A percentile compares a stretch with the other conserved stretches of the same genome.
These are phyloP conservation scores for Myxozyma mucilagina DNA, from an alignment of 805 yeast species.

Conservation along the genomic window DNA sequence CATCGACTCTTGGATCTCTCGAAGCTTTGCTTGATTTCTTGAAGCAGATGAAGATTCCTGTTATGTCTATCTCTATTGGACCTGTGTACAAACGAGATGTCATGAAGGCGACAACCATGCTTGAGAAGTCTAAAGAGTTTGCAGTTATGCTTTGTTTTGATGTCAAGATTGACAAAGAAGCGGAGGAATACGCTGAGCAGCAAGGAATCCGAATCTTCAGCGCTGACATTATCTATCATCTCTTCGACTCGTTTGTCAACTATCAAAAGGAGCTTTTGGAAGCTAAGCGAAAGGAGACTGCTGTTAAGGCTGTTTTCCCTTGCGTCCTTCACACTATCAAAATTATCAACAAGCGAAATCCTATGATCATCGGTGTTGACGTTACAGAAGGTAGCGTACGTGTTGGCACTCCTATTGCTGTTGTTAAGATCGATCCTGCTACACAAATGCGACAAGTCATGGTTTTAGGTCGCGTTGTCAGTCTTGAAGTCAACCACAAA, in stretches of 20 bases:
- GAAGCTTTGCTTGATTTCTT: constrained; percentile 96
- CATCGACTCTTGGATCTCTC: constrained; percentile 95
- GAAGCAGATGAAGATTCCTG: constrained; percentile 98
- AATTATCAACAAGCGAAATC: constrained; percentile 96
- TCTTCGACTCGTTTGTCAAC: constrained; percentile 91
- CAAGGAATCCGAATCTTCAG: constrained; percentile 88
- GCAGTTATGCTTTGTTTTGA: constrained; percentile 99
- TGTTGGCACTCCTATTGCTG: constrained; percentile 93
- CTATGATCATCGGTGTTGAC: constrained; percentile 99
- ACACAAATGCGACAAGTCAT: constrained; percentile 73
- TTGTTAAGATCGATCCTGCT: constrained; percentile 83
- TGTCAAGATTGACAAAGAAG: constrained; percentile 95
- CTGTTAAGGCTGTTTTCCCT: constrained; percentile 90
- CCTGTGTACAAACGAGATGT: constrained; percentile 98
- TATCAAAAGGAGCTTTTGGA: constrained; percentile 88
- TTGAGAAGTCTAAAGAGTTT: constrained; percentile 90
- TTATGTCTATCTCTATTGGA: constrained; percentile 96
- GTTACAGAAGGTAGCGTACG: constrained; percentile 87
- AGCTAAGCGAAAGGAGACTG: constrained; percentile 82
- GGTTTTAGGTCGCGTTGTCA: constrained; percentile 78
- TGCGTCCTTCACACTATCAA: constrained; percentile 92
- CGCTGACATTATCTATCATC: constrained; percentile 94
- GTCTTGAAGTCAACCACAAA: constrained; percentile 96
- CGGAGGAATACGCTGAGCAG: constrained; percentile 95
- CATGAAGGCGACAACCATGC: constrained; percentile 95